Percentiles rank a stretch among this genome's conserved stretches.
phyloP scores from a whole-genome alignment of 805 yeast genomes.

The Gaillardinia entomophila region DNA sequence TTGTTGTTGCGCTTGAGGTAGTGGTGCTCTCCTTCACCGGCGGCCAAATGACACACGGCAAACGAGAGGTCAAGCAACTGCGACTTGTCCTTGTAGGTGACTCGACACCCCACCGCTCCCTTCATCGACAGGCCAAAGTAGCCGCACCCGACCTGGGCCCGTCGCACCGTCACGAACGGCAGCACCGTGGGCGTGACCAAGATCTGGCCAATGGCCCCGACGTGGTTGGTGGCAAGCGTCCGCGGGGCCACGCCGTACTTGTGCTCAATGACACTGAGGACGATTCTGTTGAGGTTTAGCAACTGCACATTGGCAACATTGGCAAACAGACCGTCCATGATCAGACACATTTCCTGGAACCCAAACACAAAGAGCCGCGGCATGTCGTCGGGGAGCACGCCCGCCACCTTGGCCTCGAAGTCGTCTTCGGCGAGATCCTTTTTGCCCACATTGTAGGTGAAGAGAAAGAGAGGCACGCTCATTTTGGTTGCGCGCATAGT shows the following conservation, averaged over 20 bases:
- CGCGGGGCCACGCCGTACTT: constrained; percentile 36
- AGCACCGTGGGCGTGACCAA: constrained; percentile 40
- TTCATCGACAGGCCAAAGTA: constrained; percentile 57
- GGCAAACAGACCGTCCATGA: constrained; percentile 48
- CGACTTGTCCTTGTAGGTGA: constrained; percentile 25
- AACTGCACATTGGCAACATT: constrained; percentile 31
- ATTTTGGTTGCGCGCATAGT: too few relatives aligned
- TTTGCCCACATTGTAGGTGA: constrained; percentile 58
- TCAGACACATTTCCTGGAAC: constrained; percentile 57
- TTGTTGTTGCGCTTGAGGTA: constrained; percentile 48
- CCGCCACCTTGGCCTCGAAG: constrained; percentile 21
- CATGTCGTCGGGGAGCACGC: constrained; percentile 21
- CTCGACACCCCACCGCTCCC: constrained; percentile 64
- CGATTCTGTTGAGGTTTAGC: constrained; percentile 24
- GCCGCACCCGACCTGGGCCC: constrained; percentile 48
- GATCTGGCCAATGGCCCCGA: constrained; percentile 56
- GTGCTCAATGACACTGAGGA: constrained; percentile 27
- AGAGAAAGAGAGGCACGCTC: constrained; percentile 20
- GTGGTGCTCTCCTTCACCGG: constrained; percentile 61
- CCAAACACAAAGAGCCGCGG: constrained; percentile 55
- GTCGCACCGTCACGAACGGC: constrained; percentile 19
- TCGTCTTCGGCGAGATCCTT: constrained; percentile 26
- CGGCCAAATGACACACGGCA: constrained; percentile 68
- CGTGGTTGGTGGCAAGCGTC: constrained; percentile 36
- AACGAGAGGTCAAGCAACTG: constrained; percentile 45